Evolutionary conservation across 495 filamentous ascomycete species (phyloP).

Genomic region (Talaromyces adpressus): DNA sequence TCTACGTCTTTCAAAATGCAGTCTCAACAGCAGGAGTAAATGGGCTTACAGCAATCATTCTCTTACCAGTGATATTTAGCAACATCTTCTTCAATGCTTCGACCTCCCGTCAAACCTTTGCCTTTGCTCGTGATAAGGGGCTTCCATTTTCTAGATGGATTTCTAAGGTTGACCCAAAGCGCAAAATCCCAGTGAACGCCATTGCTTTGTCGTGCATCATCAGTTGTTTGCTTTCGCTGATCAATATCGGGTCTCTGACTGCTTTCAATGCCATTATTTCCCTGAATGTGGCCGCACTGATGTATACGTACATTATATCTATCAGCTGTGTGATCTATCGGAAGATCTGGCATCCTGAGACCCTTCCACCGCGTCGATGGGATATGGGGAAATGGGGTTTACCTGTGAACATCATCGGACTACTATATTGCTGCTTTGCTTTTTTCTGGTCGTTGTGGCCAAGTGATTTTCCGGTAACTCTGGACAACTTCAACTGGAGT

Average conservation of each 20-base stretch:
- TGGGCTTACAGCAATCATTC: constrained; percentile 30
- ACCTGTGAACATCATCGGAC: constrained; percentile 28
- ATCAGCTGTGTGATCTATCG: constrained; percentile 31
- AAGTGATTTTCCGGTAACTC: constrained; percentile 21
- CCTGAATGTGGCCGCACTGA: constrained; percentile 30
- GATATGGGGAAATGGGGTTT: constrained; percentile 29
- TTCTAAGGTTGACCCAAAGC: constrained; percentile 28
- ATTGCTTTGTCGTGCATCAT: constrained; percentile 27
- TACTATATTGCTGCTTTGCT: constrained; percentile 22
- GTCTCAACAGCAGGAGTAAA: constrained; percentile 23
- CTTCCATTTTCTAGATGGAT: constrained; percentile 31
- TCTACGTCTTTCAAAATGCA: constrained; percentile 28
- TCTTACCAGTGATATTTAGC: constrained; percentile 33
- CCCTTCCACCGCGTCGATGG: constrained; percentile 35
- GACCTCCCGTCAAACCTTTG: constrained; percentile 38
- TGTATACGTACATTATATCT: constrained; percentile 34
- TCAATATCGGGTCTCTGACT: constrained; percentile 33
- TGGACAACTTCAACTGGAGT: constrained; percentile 41
- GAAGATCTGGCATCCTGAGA: constrained; percentile 24
- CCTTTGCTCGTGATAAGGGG: constrained; percentile 46
- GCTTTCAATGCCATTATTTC: constrained; percentile 44
- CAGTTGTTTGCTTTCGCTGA: constrained; percentile 27
- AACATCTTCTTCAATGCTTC: constrained; percentile 33
- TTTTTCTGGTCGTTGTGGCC: constrained; percentile 40
- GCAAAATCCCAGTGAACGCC: constrained; percentile 47